Evolutionary conservation across 1,139 yeast genomes (phyloP).

Genomic region (Geotrichum siamense): DNA sequence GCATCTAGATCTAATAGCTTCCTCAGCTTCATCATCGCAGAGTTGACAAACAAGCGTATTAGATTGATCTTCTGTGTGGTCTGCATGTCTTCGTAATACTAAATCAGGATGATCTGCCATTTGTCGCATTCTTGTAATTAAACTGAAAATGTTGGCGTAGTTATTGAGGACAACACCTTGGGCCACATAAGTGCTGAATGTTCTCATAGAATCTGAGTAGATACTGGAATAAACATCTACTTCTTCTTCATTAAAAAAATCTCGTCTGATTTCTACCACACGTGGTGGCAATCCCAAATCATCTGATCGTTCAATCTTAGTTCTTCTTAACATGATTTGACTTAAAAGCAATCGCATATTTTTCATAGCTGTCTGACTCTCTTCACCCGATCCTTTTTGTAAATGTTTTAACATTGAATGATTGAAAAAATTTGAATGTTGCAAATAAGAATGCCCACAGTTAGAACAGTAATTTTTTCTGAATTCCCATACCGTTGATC

Average conservation of each 20-base stretch:
- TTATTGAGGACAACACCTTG: slow-evolving; percentile 93
- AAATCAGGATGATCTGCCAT: slow-evolving; percentile 97
- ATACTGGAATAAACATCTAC: slow-evolving; percentile 82
- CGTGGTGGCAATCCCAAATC: slow-evolving; percentile 96
- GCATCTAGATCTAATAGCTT: slow-evolving; percentile 89
- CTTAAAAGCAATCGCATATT: slow-evolving; percentile 65
- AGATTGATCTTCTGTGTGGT: slow-evolving; percentile 30
- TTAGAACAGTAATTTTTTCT: slow-evolving; percentile 76
- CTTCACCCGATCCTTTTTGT: slow-evolving; percentile 72
- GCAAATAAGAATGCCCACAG: slow-evolving; percentile 91
- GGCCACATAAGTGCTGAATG: slow-evolving; percentile 78
- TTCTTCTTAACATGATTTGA: slow-evolving; percentile 85
- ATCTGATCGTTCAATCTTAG: slow-evolving; percentile 92
- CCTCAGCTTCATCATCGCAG: slow-evolving; percentile 98
- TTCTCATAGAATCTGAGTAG: slow-evolving; percentile 78
- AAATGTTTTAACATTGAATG: slow-evolving; percentile 91
- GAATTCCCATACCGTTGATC: slow-evolving; percentile 74
- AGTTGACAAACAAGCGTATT: slow-evolving; percentile 80
- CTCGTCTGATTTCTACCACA: slow-evolving; percentile 78
- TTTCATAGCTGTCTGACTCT: slow-evolving; percentile 70
- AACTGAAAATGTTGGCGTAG: slow-evolving; percentile 91
- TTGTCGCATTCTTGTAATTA: slow-evolving; percentile 95
- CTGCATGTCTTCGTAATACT: slow-evolving; percentile 58
- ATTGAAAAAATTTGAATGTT: slow-evolving; percentile 89
- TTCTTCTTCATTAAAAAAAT: slow-evolving; percentile 86